Percentiles rank a stretch among this genome's conserved stretches.
phyloP scores from a whole-genome alignment of 306 rosid genomes.

The Hylodesmum podocarpum region DNA sequence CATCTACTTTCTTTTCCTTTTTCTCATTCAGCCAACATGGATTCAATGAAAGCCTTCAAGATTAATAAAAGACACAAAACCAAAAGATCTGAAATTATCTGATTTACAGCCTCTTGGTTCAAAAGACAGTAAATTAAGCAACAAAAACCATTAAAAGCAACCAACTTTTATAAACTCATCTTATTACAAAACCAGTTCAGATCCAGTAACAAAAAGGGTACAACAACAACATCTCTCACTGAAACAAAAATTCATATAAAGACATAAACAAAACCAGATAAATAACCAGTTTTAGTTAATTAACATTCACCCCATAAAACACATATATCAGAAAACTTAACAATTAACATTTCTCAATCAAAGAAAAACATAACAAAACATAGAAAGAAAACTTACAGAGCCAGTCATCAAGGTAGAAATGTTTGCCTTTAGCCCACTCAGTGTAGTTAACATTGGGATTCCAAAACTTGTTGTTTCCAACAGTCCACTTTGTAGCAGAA shows the following conservation, averaged over 20 bases:
- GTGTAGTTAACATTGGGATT: conserved; percentile 70
- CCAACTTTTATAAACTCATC: conserved; percentile 11
- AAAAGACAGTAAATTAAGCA: background rate
- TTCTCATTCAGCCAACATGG: background rate
- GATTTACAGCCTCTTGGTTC: background rate
- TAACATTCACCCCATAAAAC: too few relatives aligned
- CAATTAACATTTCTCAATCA: background rate
- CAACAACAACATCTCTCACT: background rate
- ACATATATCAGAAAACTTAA: too few relatives aligned
- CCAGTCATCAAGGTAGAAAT: conserved; percentile 94
- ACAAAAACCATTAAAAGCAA: conserved; percentile 2
- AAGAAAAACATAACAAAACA: background rate
- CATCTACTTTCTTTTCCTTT: background rate
- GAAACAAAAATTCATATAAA: background rate
- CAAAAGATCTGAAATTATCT: conserved; percentile 6
- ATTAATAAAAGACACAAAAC: background rate
- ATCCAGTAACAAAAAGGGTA: conserved; percentile 31
- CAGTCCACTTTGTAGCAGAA: conserved; percentile 57
- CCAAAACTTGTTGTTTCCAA: conserved; percentile 79
- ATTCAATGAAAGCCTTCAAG: background rate
- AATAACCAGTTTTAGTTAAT: too few relatives aligned
- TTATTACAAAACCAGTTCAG: conserved; percentile 34
- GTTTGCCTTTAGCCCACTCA: conserved; percentile 62
- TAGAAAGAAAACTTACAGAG: conserved; percentile 57
- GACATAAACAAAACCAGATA: too few relatives aligned